A percentile compares a stretch with the other conserved stretches of the same genome.
These are phyloP conservation scores for Ogataea kodamae DNA, from an alignment of 805 yeast genomes.

Conservation along the genomic window DNA sequence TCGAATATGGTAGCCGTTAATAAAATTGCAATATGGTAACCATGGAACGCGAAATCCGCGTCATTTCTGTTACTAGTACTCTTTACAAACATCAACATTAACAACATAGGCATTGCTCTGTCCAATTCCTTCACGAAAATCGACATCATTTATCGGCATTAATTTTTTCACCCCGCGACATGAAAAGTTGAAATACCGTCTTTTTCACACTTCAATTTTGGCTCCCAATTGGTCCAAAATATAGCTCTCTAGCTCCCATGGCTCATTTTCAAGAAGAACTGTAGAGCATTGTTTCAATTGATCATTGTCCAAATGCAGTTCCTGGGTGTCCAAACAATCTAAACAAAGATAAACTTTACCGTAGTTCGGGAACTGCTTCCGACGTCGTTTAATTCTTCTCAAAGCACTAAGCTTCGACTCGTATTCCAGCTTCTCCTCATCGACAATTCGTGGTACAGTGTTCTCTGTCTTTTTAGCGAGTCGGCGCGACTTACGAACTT, in stretches of 20 bases:
- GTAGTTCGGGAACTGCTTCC: constrained; percentile 22
- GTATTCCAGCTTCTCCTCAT: constrained; percentile 1
- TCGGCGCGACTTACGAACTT: constrained; percentile 32
- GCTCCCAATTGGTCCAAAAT: constrained; percentile 14
- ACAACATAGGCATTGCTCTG: constrained; percentile 1
- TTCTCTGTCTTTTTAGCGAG: constrained; percentile 26
- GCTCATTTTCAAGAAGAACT: constrained; percentile 13
- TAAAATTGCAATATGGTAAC: too few relatives aligned
- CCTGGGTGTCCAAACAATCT: constrained; percentile 19
- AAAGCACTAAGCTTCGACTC: constrained; percentile 12
- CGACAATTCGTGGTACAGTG: constrained; percentile 2
- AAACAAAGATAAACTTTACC: constrained; percentile 29
- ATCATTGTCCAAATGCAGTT: constrained; percentile 1
- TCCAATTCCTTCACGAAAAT: background rate
- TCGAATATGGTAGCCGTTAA: constrained; percentile 6
- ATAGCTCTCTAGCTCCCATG: constrained; percentile 16
- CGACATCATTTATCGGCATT: constrained; percentile 11
- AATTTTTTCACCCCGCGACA: constrained; percentile 1
- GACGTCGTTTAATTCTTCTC: constrained; percentile 20
- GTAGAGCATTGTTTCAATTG: constrained; percentile 9
- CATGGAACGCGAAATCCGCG: background rate
- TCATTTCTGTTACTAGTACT: background rate
- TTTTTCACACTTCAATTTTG: constrained; percentile 12
- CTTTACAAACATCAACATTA: background rate
- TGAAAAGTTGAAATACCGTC: constrained; percentile 1